Evolutionary conservation across 2,329 filamentous ascomycete genomes (phyloP).

Genomic region (Colletotrichum magnum): DNA sequence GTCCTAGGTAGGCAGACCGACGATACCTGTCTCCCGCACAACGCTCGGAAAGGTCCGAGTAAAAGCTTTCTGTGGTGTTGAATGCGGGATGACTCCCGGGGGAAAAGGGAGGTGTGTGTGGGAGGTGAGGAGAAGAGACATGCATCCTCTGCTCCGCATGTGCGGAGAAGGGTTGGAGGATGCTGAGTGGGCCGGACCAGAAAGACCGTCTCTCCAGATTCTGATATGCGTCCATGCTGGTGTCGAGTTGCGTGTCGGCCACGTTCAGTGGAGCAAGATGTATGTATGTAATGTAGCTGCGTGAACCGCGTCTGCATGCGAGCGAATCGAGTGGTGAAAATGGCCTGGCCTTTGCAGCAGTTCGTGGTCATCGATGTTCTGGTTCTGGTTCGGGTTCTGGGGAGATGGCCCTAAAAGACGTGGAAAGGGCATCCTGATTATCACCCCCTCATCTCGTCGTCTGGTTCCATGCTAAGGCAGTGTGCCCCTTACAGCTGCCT

Average conservation of each 20-base stretch:
- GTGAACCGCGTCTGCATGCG: conserved; percentile 4
- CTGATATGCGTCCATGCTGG: conserved; percentile 5
- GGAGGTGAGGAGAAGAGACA: conserved; percentile 26
- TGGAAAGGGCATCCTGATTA: conserved; percentile 6
- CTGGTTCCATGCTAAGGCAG: conserved; percentile 40
- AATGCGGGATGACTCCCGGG: conserved; percentile 19
- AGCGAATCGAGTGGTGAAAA: conserved; percentile 4
- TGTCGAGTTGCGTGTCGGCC: background rate
- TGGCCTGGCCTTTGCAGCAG: background rate
- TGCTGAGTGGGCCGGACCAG: conserved; percentile 32
- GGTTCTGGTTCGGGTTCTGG: background rate
- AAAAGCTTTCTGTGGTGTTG: conserved; percentile 7
- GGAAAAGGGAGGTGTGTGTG: background rate
- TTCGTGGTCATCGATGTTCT: background rate
- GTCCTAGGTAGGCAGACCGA: background rate
- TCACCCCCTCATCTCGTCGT: conserved; percentile 45
- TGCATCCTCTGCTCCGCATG: conserved; percentile 32
- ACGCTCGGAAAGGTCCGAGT: conserved; percentile 32
- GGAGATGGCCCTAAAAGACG: background rate
- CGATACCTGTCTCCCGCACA: background rate
- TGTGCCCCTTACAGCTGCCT: conserved; percentile 35
- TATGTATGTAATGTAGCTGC: background rate
- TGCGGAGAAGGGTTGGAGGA: conserved; percentile 35
- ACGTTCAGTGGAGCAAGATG: background rate
- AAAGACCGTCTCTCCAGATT: conserved; percentile 30